Evolutionary conservation across 2,329 filamentous ascomycete species (phyloP).

Genomic region (Aspergillus brunneoviolaceus): DNA sequence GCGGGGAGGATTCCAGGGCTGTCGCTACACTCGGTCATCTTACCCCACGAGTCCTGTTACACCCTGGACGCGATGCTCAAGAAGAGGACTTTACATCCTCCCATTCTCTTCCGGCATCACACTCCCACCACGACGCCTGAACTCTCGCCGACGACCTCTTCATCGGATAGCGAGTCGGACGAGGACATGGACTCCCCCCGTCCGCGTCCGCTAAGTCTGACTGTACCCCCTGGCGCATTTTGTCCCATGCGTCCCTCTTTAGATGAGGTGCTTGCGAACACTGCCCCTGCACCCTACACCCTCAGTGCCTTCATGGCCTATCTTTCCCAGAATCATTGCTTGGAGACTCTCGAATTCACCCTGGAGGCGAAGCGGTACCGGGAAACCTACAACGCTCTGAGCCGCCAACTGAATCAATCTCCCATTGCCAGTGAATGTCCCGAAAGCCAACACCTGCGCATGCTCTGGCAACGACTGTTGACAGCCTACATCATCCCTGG

Average conservation of each 20-base stretch:
- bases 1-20: constrained; percentile 13
- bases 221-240: constrained; percentile 39
- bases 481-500: constrained; percentile 87
- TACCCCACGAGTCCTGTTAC: constrained; percentile 20
- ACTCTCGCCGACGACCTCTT: constrained; percentile 42
- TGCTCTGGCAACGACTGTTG: constrained; percentile 83
- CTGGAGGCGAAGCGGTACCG: constrained; percentile 88
- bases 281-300: constrained; percentile 83
- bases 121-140: constrained; percentile 48
- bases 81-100: constrained; percentile 37
- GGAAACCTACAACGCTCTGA: constrained; percentile 61
- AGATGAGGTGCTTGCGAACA: constrained; percentile 83
- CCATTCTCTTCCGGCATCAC: constrained; percentile 37
- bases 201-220: constrained; percentile 47
- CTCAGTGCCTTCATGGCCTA: constrained; percentile 94
- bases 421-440: constrained; percentile 53
- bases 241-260: constrained; percentile 66
- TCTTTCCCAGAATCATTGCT: constrained; percentile 91
- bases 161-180: constrained; percentile 46
- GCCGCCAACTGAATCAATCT: constrained; percentile 50
- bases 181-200: constrained; percentile 44
- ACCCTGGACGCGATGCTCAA: constrained; percentile 40
- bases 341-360: constrained; percentile 95
- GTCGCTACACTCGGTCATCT: constrained; percentile 14
- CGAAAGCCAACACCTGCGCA: constrained; percentile 68